Evolutionary conservation across 2,329 filamentous ascomycete genomes (phyloP).

Genomic region (Seiridium unicorne): DNA sequence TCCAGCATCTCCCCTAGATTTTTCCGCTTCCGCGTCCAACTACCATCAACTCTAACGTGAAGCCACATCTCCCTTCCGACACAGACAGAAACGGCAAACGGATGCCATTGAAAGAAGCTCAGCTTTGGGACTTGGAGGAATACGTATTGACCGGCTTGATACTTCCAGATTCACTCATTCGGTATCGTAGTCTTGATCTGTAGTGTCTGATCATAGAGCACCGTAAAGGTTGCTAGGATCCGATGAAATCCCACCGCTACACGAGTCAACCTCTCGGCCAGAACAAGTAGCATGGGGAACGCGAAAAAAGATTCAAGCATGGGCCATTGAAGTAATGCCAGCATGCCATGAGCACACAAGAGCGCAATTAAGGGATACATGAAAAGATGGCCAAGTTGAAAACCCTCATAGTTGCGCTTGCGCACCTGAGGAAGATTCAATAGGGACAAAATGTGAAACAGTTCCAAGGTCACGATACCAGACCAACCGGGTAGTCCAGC

Average conservation of each 20-base stretch:
- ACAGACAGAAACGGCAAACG: slow-evolving; percentile 57
- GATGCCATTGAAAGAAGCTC: slow-evolving; percentile 58
- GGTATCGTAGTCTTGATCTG: slow-evolving; percentile 47
- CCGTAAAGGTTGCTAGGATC: slow-evolving; percentile 44
- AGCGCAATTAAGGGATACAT: slow-evolving; percentile 59
- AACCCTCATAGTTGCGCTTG: slow-evolving; percentile 53
- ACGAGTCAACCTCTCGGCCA: slow-evolving; percentile 46
- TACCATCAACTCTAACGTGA: slow-evolving; percentile 58
- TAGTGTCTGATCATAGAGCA: slow-evolving; percentile 53
- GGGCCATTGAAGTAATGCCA: slow-evolving; percentile 47
- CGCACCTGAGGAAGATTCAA: slow-evolving; percentile 50
- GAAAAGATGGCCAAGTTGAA: slow-evolving; percentile 55
- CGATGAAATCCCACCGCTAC: slow-evolving; percentile 44
- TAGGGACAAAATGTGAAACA: slow-evolving; percentile 47
- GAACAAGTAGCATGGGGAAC: slow-evolving; percentile 48
- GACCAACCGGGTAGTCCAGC: slow-evolving; percentile 53
- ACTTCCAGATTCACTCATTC: slow-evolving; percentile 46
- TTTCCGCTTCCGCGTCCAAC: slow-evolving; percentile 51
- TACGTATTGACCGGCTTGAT: slow-evolving; percentile 57
- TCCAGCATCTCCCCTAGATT: slow-evolving; percentile 33
- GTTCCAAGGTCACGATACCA: slow-evolving; percentile 44
- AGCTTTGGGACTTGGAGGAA: slow-evolving; percentile 53
- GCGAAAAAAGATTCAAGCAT: slow-evolving; percentile 58
- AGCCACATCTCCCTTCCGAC: slow-evolving; percentile 49
- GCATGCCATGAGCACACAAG: slow-evolving; percentile 53